These are phyloP conservation scores for Suhomyces guaymorum DNA, from an alignment of 1,139 yeast species.

Conservation along the genomic window DNA sequence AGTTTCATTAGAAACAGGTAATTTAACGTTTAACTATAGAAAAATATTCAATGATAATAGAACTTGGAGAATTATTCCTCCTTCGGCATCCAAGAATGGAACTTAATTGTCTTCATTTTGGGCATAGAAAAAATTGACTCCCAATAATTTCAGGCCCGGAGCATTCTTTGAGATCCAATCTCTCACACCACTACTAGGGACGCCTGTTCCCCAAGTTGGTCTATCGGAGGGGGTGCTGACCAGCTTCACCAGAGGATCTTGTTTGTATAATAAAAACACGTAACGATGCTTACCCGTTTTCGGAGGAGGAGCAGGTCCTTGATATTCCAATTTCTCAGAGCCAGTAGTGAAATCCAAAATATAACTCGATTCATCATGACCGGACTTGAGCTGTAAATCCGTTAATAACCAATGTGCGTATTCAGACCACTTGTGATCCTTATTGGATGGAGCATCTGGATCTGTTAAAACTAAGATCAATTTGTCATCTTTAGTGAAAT, in stretches of 20 bases:
- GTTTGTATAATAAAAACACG: conserved; percentile 72
- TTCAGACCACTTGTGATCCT: conserved; percentile 87
- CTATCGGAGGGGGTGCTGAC: conserved; percentile 55
- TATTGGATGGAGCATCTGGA: conserved; percentile 89
- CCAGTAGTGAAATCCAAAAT: conserved; percentile 42
- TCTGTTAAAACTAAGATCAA: conserved; percentile 82
- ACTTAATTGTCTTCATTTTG: conserved; percentile 48
- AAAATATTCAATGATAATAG: too few species aligned
- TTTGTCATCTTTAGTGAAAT: conserved; percentile 47
- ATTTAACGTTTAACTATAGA: too few species aligned
- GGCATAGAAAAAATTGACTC: conserved; percentile 79
- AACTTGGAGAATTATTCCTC: too few species aligned
- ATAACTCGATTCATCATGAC: conserved; percentile 32
- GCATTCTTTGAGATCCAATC: conserved; percentile 70
- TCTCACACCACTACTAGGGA: conserved; percentile 71
- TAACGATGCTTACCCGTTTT: conserved; percentile 83
- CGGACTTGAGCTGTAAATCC: conserved; percentile 53
- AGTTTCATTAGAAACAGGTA: conserved; percentile 21
- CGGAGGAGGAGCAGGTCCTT: conserved; percentile 85
- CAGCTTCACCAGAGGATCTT: conserved; percentile 41
- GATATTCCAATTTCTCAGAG: conserved; percentile 44
- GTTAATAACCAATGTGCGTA: conserved; percentile 75
- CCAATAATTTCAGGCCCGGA: conserved; percentile 60
- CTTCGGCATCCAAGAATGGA: too few species aligned
- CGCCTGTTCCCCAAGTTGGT: conserved; percentile 83